Percentiles rank a stretch among this genome's conserved stretches.
Conservation (phyloP, 371 early-diverging fungal species). For the Mortierella sp. region DNA sequence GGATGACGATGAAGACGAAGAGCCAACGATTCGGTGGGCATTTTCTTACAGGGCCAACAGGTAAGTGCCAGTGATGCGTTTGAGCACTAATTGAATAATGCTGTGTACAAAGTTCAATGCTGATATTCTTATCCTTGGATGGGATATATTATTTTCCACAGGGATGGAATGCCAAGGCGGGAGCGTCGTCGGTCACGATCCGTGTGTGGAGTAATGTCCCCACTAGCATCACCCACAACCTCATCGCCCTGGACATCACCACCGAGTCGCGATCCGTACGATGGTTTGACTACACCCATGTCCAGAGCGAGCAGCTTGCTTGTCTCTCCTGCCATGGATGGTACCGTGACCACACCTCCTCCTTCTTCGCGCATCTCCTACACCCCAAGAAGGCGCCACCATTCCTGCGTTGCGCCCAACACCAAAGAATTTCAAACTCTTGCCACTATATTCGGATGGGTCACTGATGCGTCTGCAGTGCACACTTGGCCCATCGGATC, state of each 20-base stretch:
- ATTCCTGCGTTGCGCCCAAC: slow-evolving; percentile 62
- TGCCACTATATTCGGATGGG: slow-evolving; percentile 74
- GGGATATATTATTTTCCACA: background rate
- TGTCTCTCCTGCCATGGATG: slow-evolving; percentile 13
- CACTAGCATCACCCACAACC: slow-evolving; percentile 18
- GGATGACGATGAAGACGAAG: background rate
- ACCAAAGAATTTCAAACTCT: slow-evolving; percentile 64
- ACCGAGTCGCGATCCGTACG: background rate
- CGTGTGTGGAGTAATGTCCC: slow-evolving; percentile 16
- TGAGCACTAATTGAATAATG: background rate
- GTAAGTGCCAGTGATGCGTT: background rate
- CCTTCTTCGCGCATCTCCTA: slow-evolving; percentile 10
- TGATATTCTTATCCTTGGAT: too few species aligned
- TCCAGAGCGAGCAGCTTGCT: background rate
- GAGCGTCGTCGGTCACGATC: slow-evolving; percentile 38
- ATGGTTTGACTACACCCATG: background rate
- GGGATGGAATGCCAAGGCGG: slow-evolving; percentile 10
- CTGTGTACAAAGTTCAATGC: background rate
- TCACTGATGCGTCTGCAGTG: slow-evolving; percentile 30
- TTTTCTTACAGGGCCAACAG: background rate
- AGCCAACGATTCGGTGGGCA: background rate
- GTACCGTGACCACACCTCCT: slow-evolving; percentile 19
- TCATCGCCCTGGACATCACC: slow-evolving; percentile 7
- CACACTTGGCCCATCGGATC: slow-evolving; percentile 16
- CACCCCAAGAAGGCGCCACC: slow-evolving; percentile 62